phyloP scores from a whole-genome alignment of 805 yeast genomes.

The Cyberlindnera bimundalis region DNA sequence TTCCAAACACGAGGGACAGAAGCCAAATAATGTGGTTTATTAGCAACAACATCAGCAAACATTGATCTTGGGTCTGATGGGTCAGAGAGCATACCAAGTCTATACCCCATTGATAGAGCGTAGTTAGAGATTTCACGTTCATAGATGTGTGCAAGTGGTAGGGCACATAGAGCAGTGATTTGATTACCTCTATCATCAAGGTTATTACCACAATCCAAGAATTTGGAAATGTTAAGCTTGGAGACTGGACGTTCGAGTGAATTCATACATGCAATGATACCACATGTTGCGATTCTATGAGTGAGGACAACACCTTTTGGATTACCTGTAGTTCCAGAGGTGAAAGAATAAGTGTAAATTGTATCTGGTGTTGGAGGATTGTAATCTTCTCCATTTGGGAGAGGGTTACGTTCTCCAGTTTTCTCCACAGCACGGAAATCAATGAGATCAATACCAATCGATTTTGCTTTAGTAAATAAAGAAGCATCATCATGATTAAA shows the following conservation, averaged over 20 bases:
- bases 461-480: conserved; percentile 31
- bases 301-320: conserved; percentile 68
- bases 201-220: conserved; percentile 14
- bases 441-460: conserved; percentile 35
- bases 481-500: conserved; percentile 35
- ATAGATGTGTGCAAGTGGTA: conserved; percentile 58
- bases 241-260: conserved; percentile 26
- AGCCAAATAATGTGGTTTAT: conserved; percentile 48
- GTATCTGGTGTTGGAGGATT: conserved; percentile 50
- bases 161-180: conserved; percentile 35
- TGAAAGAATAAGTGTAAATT: conserved; percentile 61
- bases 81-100: conserved; percentile 26
- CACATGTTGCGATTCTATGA: conserved; percentile 48
- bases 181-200: conserved; percentile 28
- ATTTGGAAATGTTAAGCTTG: conserved; percentile 13
- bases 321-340: conserved; percentile 72
- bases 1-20: conserved; percentile 64
- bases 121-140: conserved; percentile 42
- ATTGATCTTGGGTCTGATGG: conserved; percentile 50
- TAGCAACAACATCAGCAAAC: conserved; percentile 51
- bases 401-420: conserved; percentile 42
- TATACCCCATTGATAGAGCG: conserved; percentile 42
- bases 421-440: conserved; percentile 41
- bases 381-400: conserved; percentile 27
- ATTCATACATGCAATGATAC: conserved; percentile 39